Conservation (phyloP, 352 stramenopile species). For the Pythium aristosporum region DNA sequence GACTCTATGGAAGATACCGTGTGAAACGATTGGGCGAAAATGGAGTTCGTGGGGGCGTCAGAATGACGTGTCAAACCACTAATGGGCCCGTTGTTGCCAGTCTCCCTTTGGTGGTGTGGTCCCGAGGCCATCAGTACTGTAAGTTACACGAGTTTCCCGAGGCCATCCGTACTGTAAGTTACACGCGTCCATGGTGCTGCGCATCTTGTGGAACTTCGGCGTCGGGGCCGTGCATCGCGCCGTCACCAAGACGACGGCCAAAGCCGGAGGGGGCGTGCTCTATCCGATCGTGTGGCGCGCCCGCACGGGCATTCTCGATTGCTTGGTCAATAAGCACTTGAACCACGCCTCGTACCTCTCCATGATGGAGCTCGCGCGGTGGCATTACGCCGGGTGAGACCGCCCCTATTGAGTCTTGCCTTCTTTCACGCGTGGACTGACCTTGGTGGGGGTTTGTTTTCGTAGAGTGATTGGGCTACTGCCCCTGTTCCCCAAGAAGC, state of each 20-base stretch:
- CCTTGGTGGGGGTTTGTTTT: neutral
- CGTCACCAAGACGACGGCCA: constrained; percentile 39
- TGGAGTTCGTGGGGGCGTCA: neutral
- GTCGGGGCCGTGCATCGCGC: constrained; percentile 47
- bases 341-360: constrained; percentile 86
- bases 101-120: too few species aligned
- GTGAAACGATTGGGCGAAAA: constrained; percentile 24
- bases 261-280: constrained; percentile 49
- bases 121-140: too few species aligned
- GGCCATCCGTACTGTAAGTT: too few species aligned
- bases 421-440: too few species aligned
- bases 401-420: too few species aligned
- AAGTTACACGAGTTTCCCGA: too few species aligned
- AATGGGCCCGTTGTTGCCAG: too few species aligned
- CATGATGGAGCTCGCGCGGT: constrained; percentile 84
- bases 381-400: constrained; percentile 70
- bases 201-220: constrained; percentile 61
- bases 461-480: constrained; percentile 46
- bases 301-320: constrained; percentile 67
- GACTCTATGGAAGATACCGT: too few species aligned
- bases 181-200: constrained; percentile 47
- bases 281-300: constrained; percentile 71
- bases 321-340: constrained; percentile 80
- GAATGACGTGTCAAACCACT: neutral
- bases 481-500: constrained; percentile 55